Percentiles rank a stretch among this genome's conserved stretches.
Conservation (phyloP, 2,329 filamentous ascomycete genomes). For the Pseudogymnoascus sp. region DNA sequence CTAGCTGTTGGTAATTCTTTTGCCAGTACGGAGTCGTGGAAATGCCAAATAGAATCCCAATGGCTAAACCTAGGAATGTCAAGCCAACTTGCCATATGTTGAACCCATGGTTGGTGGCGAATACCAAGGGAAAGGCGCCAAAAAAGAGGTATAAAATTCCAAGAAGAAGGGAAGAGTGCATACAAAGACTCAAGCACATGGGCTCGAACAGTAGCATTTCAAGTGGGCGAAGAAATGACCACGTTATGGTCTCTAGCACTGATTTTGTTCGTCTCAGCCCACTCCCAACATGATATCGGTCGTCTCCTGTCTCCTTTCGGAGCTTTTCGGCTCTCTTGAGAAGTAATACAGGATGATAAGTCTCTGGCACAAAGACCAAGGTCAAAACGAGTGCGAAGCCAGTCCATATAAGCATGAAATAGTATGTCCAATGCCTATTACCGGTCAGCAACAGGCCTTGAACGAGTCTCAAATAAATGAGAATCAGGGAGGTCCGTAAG, state of each 20-base stretch:
- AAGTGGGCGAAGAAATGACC: constrained; percentile 55
- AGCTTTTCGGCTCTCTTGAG: constrained; percentile 63
- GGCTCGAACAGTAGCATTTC: constrained; percentile 74
- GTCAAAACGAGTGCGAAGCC: constrained; percentile 56
- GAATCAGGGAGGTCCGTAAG: too few species aligned
- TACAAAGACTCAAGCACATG: background rate
- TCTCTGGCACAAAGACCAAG: constrained; percentile 73
- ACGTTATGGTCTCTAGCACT: constrained; percentile 47
- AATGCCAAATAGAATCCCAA: too few species aligned
- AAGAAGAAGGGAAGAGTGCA: background rate
- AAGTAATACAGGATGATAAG: constrained; percentile 71
- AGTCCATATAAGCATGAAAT: constrained; percentile 76
- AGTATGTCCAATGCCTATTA: constrained; percentile 64
- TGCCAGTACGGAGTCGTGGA: too few species aligned
- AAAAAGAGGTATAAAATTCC: too few species aligned
- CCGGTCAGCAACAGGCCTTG: too few species aligned
- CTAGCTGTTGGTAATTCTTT: too few species aligned
- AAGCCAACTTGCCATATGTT: too few species aligned
- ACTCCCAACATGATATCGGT: constrained; percentile 66
- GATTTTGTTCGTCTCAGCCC: constrained; percentile 64
- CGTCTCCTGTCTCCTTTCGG: constrained; percentile 70
- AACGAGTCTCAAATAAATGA: too few species aligned
- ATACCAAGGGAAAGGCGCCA: too few species aligned
- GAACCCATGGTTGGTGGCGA: too few species aligned
- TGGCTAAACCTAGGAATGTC: too few species aligned